Evolutionary conservation across 768 basidiomycete genomes (phyloP).

Genomic region (Mycena rosella): DNA sequence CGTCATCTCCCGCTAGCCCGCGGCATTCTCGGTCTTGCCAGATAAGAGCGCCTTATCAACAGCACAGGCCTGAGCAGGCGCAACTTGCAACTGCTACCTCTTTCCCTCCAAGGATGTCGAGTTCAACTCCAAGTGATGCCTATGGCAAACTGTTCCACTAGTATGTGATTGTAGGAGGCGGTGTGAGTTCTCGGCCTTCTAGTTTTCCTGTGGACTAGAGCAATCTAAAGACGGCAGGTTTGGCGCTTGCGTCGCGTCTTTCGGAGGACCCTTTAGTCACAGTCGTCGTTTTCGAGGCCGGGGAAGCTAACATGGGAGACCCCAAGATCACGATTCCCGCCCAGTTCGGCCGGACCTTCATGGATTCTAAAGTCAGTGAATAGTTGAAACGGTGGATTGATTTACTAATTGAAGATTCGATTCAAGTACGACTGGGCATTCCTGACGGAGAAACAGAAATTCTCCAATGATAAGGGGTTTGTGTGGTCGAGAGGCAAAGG

Average conservation of each 20-base stretch:
- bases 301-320: conserved; percentile 49
- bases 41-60: too few species aligned
- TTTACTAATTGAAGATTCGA: too few species aligned
- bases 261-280: conserved; percentile 52
- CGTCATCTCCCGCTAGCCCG: too few species aligned
- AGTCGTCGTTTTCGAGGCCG: conserved; percentile 57
- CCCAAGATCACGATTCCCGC: conserved; percentile 49
- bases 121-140: background rate
- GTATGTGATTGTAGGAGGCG: background rate
- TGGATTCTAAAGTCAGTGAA: conserved; percentile 46
- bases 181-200: background rate
- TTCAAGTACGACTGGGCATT: conserved; percentile 55
- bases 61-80: too few species aligned
- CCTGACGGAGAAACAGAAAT: conserved; percentile 45
- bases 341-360: conserved; percentile 45
- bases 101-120: background rate
- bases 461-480: conserved; percentile 42
- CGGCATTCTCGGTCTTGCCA: too few species aligned
- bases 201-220: too few species aligned
- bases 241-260: conserved; percentile 58
- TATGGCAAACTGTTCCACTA: background rate
- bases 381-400: too few species aligned
- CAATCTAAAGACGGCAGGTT: conserved; percentile 49
- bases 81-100: too few species aligned
- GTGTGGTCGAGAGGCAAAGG: conserved; percentile 50